Evolutionary conservation across 306 rosid genomes (phyloP).

Genomic region (Crotalaria pallida): DNA sequence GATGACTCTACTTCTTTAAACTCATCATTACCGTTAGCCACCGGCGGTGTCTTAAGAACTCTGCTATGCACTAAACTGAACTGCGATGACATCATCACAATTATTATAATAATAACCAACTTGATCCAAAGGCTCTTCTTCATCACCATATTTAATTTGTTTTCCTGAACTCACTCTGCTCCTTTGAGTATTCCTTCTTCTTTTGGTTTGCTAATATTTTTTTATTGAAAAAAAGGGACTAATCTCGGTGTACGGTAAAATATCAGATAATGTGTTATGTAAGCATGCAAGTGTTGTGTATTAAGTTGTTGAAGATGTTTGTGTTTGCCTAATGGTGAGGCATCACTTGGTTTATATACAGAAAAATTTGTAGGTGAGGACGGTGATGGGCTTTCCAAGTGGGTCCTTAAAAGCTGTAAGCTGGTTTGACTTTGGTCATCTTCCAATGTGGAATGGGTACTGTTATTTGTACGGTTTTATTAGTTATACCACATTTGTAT

Average conservation of each 20-base stretch:
- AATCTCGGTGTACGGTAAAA: no score
- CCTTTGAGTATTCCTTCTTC: neutral
- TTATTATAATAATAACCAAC: slow-evolving; percentile 26
- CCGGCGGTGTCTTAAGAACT: slow-evolving; percentile 24
- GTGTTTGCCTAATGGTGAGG: neutral
- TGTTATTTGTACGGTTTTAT: no score
- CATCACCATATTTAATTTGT: slow-evolving; percentile 24
- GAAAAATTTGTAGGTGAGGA: neutral
- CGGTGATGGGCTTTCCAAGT: slow-evolving; percentile 33
- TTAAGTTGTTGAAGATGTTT: neutral
- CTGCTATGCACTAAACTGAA: slow-evolving; percentile 50
- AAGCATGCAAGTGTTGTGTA: neutral
- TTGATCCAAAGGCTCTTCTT: slow-evolving; percentile 26
- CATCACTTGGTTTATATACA: neutral
- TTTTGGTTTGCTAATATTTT: no score
- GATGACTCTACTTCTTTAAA: slow-evolving; percentile 13
- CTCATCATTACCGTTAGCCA: slow-evolving; percentile 16
- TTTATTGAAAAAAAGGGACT: no score
- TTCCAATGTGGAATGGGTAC: neutral
- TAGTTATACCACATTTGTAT: no score
- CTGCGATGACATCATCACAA: slow-evolving; percentile 33
- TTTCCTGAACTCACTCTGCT: neutral
- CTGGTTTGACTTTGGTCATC: slow-evolving; percentile 44
- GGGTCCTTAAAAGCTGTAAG: slow-evolving; percentile 30
- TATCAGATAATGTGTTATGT: neutral